These are phyloP conservation scores for Candida lessepsii DNA, from an alignment of 805 yeast species.

Conservation along the genomic window DNA sequence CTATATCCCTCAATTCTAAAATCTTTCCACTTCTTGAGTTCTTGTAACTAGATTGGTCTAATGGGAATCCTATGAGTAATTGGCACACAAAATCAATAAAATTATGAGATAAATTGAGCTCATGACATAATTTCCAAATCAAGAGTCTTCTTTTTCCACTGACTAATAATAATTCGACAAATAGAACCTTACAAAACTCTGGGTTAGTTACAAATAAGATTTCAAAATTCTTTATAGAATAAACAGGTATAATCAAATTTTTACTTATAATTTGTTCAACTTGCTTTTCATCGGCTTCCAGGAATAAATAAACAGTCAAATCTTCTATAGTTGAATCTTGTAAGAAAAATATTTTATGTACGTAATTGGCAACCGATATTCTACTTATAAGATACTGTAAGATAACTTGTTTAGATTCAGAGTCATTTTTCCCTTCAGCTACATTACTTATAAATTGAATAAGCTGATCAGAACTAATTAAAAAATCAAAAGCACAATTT, in stretches of 20 bases:
- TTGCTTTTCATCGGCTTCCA: slow-evolving; percentile 1
- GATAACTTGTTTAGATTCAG: no score
- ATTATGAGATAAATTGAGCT: slow-evolving; percentile 50
- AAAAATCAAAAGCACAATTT: no score
- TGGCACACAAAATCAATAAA: slow-evolving; percentile 64
- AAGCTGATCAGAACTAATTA: no score
- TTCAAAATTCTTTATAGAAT: slow-evolving; percentile 46
- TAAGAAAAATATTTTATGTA: neutral
- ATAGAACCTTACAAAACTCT: slow-evolving; percentile 49
- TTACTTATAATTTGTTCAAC: slow-evolving; percentile 15
- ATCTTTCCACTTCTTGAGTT: slow-evolving; percentile 57
- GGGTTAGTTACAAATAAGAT: slow-evolving; percentile 52
- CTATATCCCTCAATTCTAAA: slow-evolving; percentile 55
- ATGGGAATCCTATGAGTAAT: slow-evolving; percentile 49
- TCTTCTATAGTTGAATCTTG: neutral
- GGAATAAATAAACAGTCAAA: neutral
- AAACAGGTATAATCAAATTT: slow-evolving; percentile 30
- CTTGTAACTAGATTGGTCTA: slow-evolving; percentile 22
- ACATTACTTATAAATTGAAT: no score
- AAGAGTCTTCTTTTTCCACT: slow-evolving; percentile 60
- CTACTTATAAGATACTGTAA: slow-evolving; percentile 1
- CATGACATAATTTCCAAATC: slow-evolving; percentile 67
- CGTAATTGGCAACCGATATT: neutral
- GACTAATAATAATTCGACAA: slow-evolving; percentile 74
- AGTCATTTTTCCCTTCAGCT: no score